Base-by-base conservation (phyloP, 768 basidiomycete genomes). In the Boletus pseudopeckii region DNA sequence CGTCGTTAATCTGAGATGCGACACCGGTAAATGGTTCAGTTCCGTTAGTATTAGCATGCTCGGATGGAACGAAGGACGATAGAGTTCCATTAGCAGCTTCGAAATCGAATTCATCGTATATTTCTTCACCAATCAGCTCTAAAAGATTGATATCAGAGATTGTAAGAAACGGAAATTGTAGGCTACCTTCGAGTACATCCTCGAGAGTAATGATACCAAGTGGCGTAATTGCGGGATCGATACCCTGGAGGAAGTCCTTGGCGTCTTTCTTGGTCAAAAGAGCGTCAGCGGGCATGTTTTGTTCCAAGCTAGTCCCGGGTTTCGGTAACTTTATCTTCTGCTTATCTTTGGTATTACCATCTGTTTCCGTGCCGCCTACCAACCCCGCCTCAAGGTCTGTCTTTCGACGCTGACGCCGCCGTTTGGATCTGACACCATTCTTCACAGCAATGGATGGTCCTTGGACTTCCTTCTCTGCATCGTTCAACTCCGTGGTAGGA, bases 71-170 rank as follows among this genome's bases (percentile, higher is more conserved):
- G 64, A 70, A 80, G 50, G 64, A 73, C 20, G 72, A 76, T 57
- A 76, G 63, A 66, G 81, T 64, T 77, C 79, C 81, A 56, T 77
- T 80, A n/a, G 81, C 81, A 39, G 88, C 90, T 68, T 90, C 82
- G 11, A 80, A 79, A 64, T 93, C 92, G 65, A 90, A 93, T 72
- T 94, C 92, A 64, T 94, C 91, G 55, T 90, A 91, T 48, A 95
- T 93, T 63, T 94, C 92, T 72, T 94, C 91, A 14, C 92, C 92
- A 51, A 95, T 94, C 11, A 95, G 77, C 65, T 94, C 92, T 90
- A 61, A 33, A 46, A 15, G n/a, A 17, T 3, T 6, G 4, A 52
- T 20, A 10, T 68, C 34, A 63, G 51, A 18, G 0, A 33, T 11
- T 4, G 28, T 6, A 4, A 41, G 14, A n/a, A 38, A 4, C 5